These are phyloP conservation scores for Neonectria hederae DNA, from an alignment of 2,329 filamentous ascomycete species.

Conservation along the genomic window DNA sequence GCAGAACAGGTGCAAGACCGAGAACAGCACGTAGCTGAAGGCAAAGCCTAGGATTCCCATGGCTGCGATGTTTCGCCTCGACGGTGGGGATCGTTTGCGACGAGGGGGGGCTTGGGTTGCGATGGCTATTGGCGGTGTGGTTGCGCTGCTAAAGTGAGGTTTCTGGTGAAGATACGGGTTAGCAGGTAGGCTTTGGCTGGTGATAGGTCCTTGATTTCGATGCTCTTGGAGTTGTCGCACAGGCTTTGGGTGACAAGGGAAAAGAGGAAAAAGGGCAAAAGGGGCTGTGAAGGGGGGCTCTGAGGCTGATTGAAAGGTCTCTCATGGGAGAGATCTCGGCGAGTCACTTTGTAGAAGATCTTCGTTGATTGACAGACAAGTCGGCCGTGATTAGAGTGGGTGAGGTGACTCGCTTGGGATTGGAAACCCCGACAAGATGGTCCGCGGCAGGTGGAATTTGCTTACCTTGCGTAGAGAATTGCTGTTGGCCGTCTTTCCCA, in stretches of 20 bases:
- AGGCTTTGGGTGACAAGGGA: neutral
- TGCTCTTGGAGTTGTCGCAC: neutral
- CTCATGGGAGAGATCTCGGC: neutral
- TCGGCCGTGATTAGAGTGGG: neutral
- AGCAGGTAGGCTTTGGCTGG: neutral
- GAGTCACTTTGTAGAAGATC: neutral
- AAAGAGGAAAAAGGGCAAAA: neutral
- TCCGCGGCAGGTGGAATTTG: neutral
- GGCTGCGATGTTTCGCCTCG: conserved; percentile 5
- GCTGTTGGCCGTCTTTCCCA: neutral
- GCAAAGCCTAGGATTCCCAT: conserved; percentile 59
- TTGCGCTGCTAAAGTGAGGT: neutral
- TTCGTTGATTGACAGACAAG: neutral
- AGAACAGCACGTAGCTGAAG: conserved; percentile 64
- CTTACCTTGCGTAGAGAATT: neutral
- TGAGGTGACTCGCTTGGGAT: neutral
- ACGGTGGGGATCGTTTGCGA: neutral
- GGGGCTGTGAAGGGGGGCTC: neutral
- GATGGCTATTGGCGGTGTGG: conserved; percentile 1
- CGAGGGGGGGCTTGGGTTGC: neutral
- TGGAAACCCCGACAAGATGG: neutral
- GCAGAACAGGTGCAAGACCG: conserved; percentile 75
- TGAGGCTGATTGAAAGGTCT: neutral
- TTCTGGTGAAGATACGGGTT: neutral
- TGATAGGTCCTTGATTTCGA: neutral